phyloP scores from a whole-genome alignment of 805 yeast genomes.

The Myxozyma nipponensis region DNA sequence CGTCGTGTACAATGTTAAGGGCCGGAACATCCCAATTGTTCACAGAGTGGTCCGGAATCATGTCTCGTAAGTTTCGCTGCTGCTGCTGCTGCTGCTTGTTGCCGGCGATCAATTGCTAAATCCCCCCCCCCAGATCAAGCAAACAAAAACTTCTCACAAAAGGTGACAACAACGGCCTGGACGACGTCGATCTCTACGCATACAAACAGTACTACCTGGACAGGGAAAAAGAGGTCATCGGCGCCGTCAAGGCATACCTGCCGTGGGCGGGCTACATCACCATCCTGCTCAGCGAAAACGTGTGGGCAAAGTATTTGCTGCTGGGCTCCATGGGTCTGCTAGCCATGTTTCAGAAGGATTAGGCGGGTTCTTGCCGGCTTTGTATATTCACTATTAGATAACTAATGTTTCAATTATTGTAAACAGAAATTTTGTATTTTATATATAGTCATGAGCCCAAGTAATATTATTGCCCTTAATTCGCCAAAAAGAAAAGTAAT shows the following conservation, averaged over 20 bases:
- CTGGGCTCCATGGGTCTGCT: slow-evolving; percentile 71
- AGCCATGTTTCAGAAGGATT: slow-evolving; percentile 59
- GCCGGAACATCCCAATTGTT: slow-evolving; percentile 87
- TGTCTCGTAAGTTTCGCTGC: slow-evolving; percentile 37
- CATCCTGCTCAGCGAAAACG: slow-evolving; percentile 83
- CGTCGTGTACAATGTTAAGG: slow-evolving; percentile 83
- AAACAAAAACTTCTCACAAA: slow-evolving; percentile 62
- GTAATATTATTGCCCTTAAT: neutral
- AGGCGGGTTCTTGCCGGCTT: no score
- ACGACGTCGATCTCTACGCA: slow-evolving; percentile 83
- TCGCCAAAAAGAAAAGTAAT: neutral
- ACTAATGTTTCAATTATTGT: no score
- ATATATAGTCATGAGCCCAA: neutral
- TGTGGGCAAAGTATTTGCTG: slow-evolving; percentile 72
- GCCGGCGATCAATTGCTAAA: neutral
- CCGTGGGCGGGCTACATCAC: slow-evolving; percentile 91
- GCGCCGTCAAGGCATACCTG: slow-evolving; percentile 87
- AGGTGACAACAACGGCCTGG: slow-evolving; percentile 93
- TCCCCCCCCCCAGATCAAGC: slow-evolving; percentile 6
- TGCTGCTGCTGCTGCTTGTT: no score
- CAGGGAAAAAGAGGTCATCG: slow-evolving; percentile 73
- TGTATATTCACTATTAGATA: no score
- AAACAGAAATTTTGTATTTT: no score
- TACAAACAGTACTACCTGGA: slow-evolving; percentile 70
- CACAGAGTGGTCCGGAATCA: slow-evolving; percentile 92